Evolutionary conservation across 129 eudicot species (phyloP), one percentile per base, ranked within the genome.

Genomic region (Lactuca sativa): DNA sequence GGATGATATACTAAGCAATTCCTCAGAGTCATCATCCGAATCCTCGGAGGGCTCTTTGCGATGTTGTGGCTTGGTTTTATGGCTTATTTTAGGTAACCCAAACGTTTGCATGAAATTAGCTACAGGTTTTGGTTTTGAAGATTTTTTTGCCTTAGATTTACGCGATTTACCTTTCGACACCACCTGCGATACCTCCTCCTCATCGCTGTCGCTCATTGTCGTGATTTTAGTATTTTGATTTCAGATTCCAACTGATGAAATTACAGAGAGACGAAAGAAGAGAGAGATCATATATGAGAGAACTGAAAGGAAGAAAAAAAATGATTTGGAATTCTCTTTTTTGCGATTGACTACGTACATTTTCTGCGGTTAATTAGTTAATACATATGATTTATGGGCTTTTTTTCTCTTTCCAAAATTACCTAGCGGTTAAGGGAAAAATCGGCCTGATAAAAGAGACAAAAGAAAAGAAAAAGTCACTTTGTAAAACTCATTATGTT

Each of bases 1-100:
- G 0, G 97, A 91, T n/a, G 97, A 91, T 21, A 91, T 91, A 67
- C 97, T 88, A 68, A 91, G 84, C 96, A 91, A 74, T 72, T 91
- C 97, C 5, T 86, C 90, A 32, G 88, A 95, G 5, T 76, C 85
- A 10, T 87, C 96, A 70, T 74, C 61, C 5, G 44, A 73, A 65
- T 69, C 77, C 7, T 73, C 74, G 1, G 56, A 71, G 40, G 84
- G 64, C 38, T 59, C 56, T 40, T 62, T 38, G 53, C 41, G 18
- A 53, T 62, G 64, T 56, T 69, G 44, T 25, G n/a, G 7, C 55
- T 79, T 71, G 21, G 17, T 15, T 47, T 47, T 56, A 36, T 53
- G 40, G 34, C 73, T 40, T 16, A 52, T 74, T 17, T 73, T 62
- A 17, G 64, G 31, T 21, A 54, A 61, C 7, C 90, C 60, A 51